Evolutionary conservation across 495 filamentous ascomycete species (phyloP), one percentile per base, ranked within the genome.

Genomic region (Xylaria nigripes): DNA sequence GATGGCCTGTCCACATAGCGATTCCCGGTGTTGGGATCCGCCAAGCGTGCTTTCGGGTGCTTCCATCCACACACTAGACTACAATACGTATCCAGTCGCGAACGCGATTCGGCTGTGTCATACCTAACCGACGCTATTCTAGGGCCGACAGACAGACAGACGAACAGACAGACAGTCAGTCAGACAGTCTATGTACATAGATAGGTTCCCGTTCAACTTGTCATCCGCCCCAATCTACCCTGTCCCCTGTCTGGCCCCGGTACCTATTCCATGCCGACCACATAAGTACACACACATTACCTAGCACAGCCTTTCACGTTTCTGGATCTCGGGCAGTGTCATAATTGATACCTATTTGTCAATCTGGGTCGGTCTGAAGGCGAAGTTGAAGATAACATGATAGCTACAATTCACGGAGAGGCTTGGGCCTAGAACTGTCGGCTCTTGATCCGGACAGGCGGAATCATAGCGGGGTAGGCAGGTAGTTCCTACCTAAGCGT

Each of bases 401-500:
- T n/a, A 13, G 5, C 32, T 36, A 2, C 8, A 36, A 36, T n/a
- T n/a, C n/a, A n/a, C n/a, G n/a, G 15, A 18, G 2, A 16, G 51
- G 32, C 43, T 41, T 40, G 22, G 40, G 43, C 32, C 43, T 51
- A 54, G 51, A 54, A 47, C 51, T 47, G 21, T 19, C 41, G 22
- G 22, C 42, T 38, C 15, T 47, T 3, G n/a, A n/a, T n/a, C n/a
- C n/a, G n/a, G n/a, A n/a, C n/a, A n/a, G n/a, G n/a, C n/a, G n/a
- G n/a, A n/a, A n/a, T n/a, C n/a, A n/a, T n/a, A n/a, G n/a, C n/a
- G n/a, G n/a, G n/a, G n/a, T n/a, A n/a, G n/a, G n/a, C n/a, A n/a
- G n/a, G n/a, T n/a, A n/a, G n/a, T n/a, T n/a, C n/a, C n/a, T n/a
- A n/a, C n/a, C n/a, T n/a, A n/a, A n/a, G n/a, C n/a, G n/a, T n/a